Conservation (phyloP, 169 alveolate species). For the Eimeria praecox region DNA sequence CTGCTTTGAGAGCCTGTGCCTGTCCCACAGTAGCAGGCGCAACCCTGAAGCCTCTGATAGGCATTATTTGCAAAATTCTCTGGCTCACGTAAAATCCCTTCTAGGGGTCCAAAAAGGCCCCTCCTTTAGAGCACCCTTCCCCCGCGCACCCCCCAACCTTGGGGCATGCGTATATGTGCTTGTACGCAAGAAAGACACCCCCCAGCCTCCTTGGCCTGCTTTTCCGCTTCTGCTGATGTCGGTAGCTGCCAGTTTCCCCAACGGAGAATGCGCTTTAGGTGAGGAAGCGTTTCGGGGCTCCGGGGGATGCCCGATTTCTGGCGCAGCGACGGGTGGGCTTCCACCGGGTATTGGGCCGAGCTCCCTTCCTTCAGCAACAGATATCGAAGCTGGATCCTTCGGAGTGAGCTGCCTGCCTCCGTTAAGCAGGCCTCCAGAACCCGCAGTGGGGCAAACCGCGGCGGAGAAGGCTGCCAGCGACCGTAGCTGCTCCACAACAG, state of each 20-base stretch:
- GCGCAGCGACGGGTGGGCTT: constrained; percentile 32
- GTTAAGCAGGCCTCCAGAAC: constrained; percentile 40
- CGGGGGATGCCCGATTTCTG: constrained; percentile 39
- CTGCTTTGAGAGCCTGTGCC: constrained; percentile 42
- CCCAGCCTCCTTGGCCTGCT: constrained; percentile 51
- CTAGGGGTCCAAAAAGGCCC: constrained; percentile 41
- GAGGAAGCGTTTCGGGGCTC: constrained; percentile 66
- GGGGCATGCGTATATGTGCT: constrained; percentile 49
- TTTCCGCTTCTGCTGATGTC: constrained; percentile 47
- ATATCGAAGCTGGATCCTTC: constrained; percentile 8
- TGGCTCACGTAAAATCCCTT: constrained; percentile 12
- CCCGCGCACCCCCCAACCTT: constrained; percentile 64
- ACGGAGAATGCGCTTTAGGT: constrained; percentile 57
- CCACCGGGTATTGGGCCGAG: constrained; percentile 19
- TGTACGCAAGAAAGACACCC: constrained; percentile 42
- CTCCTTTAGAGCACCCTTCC: constrained; percentile 15
- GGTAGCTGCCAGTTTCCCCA: constrained; percentile 53
- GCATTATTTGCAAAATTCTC: neutral
- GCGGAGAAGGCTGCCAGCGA: constrained; percentile 63
- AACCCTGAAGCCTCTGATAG: constrained; percentile 25
- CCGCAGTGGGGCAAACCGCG: constrained; percentile 46
- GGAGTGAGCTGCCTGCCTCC: constrained; percentile 43
- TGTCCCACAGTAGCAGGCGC: constrained; percentile 40
- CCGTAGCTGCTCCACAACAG: constrained; percentile 63
- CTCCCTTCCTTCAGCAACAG: constrained; percentile 43